Evolutionary conservation across 2,329 filamentous ascomycete species (phyloP).

Genomic region (Colletotrichum orchidophilum): DNA sequence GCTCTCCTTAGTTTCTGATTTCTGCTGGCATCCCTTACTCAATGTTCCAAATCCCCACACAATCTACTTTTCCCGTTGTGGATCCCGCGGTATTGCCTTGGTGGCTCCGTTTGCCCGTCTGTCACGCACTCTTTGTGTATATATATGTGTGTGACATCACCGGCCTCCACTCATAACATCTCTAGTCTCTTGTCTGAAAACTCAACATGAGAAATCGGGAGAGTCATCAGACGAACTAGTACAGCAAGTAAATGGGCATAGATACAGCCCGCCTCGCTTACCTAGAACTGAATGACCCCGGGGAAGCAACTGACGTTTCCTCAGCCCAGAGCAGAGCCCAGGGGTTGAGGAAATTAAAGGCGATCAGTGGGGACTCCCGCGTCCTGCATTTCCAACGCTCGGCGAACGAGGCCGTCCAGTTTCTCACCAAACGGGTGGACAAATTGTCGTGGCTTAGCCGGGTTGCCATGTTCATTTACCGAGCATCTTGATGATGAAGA

Average conservation of each 20-base stretch:
- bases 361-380: constrained; percentile 30
- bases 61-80: not conserved
- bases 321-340: not conserved
- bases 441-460: not conserved
- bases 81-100: not conserved
- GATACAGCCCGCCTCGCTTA: too few species aligned
- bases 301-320: not conserved
- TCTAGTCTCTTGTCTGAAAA: not conserved
- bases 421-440: not conserved
- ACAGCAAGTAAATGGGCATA: not conserved
- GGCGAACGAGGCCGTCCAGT: not conserved
- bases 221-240: not conserved
- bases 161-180: not conserved
- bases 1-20: not conserved
- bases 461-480: not conserved
- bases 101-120: not conserved
- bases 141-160: not conserved
- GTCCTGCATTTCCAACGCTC: not conserved
- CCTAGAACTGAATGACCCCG: too few species aligned
- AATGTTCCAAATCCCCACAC: not conserved
- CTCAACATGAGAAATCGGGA: not conserved
- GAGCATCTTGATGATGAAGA: not conserved
- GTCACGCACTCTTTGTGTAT: too few species aligned
- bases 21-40: not conserved
- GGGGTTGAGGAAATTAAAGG: constrained; percentile 29